Percentiles rank a stretch among this genome's conserved stretches.
Conservation (phyloP, 1,284 basidiomycete genomes). For the Pyrrhoderma lamaoense region DNA sequence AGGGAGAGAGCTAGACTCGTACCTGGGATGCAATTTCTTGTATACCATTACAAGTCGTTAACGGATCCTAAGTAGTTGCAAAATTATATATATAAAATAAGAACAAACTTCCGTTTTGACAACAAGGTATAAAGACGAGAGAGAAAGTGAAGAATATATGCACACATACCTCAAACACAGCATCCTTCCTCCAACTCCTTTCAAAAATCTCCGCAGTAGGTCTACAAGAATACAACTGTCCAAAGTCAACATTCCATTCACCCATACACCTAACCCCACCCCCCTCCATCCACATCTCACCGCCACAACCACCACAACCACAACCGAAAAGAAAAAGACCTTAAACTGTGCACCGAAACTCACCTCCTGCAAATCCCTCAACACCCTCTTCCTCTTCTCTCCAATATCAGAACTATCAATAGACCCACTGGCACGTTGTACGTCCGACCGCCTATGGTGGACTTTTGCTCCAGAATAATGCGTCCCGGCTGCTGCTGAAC, state of each 20-base stretch:
- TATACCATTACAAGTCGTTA: slow-evolving; percentile 43
- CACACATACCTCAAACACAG: slow-evolving; percentile 48
- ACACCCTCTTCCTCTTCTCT: slow-evolving; percentile 30
- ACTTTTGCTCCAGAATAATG: slow-evolving; percentile 25
- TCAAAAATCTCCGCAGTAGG: slow-evolving; percentile 51
- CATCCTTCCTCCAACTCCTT: slow-evolving; percentile 50
- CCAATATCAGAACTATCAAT: slow-evolving; percentile 7
- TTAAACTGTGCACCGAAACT: slow-evolving; percentile 15
- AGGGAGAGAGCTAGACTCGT: slow-evolving; percentile 19
- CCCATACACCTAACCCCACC: no score
- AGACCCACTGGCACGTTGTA: slow-evolving; percentile 19
- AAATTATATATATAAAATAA: not conserved
- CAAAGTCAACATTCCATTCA: no score
- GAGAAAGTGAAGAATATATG: no score
- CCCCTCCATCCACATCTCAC: no score
- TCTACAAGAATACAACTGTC: slow-evolving; percentile 45
- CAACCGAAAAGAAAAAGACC: not conserved
- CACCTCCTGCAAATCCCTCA: slow-evolving; percentile 49
- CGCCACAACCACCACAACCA: no score
- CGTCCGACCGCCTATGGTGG: slow-evolving; percentile 21
- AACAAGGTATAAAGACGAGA: slow-evolving; percentile 2
- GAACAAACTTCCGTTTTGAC: no score
- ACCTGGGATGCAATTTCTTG: slow-evolving; percentile 51
- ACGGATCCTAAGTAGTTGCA: slow-evolving; percentile 43
- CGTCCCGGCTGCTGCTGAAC: slow-evolving; percentile 37